These are phyloP conservation scores for Colletotrichum karsti DNA, from an alignment of 2,329 filamentous ascomycete genomes.

Conservation along the genomic window DNA sequence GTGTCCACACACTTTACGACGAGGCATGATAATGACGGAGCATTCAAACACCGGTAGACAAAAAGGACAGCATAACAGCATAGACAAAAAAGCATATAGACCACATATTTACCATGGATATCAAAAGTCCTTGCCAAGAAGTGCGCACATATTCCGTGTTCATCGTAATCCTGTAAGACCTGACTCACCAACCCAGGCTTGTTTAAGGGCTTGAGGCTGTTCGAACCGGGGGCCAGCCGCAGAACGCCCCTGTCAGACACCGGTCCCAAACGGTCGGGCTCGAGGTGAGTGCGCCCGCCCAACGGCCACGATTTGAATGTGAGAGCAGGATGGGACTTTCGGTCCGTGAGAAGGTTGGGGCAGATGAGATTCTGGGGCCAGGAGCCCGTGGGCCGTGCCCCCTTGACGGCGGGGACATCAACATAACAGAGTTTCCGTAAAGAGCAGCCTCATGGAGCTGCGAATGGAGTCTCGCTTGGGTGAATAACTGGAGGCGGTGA, in stretches of 20 bases:
- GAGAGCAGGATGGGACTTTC: background rate
- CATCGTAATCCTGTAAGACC: background rate
- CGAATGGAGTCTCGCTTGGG: background rate
- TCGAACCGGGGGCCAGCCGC: conserved; percentile 5
- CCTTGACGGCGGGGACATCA: background rate
- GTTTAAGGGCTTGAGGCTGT: background rate
- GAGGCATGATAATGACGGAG: background rate
- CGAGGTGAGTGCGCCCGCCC: background rate
- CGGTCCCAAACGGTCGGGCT: conserved; percentile 13
- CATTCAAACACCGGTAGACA: background rate
- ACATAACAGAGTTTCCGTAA: background rate
- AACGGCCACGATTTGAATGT: background rate
- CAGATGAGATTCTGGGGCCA: conserved; percentile 3
- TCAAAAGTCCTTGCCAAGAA: background rate
- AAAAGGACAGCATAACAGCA: background rate
- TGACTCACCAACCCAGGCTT: conserved; percentile 18
- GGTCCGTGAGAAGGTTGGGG: background rate
- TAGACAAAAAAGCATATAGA: background rate
- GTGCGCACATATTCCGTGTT: background rate
- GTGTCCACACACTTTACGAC: background rate
- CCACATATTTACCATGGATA: background rate
- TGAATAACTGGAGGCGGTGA: background rate
- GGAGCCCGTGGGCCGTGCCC: background rate
- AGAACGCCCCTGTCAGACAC: conserved; percentile 2
- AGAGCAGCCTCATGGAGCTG: background rate